These are phyloP conservation scores for Fusarium newnesense DNA, from an alignment of 2,329 filamentous ascomycete species.

Conservation along the genomic window DNA sequence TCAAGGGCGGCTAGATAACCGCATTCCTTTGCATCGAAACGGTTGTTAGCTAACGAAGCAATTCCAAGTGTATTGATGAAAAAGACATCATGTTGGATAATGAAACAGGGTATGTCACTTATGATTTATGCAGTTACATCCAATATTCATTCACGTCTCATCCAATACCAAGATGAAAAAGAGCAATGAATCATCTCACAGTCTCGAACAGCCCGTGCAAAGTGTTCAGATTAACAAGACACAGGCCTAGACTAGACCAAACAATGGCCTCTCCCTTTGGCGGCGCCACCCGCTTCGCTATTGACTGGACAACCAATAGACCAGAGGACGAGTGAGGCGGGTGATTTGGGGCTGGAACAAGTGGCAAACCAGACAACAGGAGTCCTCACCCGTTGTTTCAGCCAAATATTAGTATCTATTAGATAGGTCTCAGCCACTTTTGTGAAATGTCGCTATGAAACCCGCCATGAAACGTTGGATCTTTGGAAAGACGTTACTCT, in stretches of 20 bases:
- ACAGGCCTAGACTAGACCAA: neutral
- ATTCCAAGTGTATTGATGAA: neutral
- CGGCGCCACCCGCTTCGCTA: conserved; percentile 16
- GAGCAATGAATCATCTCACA: neutral
- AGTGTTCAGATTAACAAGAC: neutral
- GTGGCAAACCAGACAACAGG: neutral
- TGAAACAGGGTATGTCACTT: neutral
- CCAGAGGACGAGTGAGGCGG: neutral
- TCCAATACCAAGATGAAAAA: neutral
- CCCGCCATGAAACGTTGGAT: conserved; percentile 4
- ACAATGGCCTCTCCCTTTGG: neutral
- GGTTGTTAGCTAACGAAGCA: neutral
- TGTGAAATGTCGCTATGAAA: conserved; percentile 10
- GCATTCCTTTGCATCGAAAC: neutral
- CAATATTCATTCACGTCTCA: neutral
- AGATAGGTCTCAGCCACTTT: conserved; percentile 4
- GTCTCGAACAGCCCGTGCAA: neutral
- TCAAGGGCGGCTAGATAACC: neutral
- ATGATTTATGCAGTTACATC: neutral
- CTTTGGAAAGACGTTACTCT: neutral
- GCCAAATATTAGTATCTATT: neutral
- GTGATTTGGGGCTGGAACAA: neutral
- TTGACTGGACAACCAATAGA: conserved; percentile 1
- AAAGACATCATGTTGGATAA: neutral
- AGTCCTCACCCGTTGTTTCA: conserved; percentile 7